These are phyloP conservation scores for Plasmodium vinckei DNA, from an alignment of 169 alveolate species.

Conservation along the genomic window DNA sequence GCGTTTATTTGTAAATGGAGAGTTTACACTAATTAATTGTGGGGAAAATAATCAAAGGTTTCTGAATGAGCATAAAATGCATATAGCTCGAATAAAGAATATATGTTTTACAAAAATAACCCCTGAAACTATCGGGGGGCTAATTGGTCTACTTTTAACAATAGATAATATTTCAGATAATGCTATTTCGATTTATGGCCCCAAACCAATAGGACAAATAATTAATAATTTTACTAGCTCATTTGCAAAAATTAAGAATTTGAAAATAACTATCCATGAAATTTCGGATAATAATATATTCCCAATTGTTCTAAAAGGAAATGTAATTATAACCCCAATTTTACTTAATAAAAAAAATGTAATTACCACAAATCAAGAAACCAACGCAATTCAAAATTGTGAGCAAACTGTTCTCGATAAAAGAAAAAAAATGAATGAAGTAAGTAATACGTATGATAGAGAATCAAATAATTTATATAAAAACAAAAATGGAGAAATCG, in stretches of 20 bases:
- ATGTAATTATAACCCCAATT: slow-evolving; percentile 52
- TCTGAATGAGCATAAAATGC: slow-evolving; percentile 85
- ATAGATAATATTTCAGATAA: slow-evolving; percentile 83
- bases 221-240: slow-evolving; percentile 61
- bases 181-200: slow-evolving; percentile 84
- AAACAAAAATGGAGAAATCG: not conserved
- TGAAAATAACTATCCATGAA: slow-evolving; percentile 20
- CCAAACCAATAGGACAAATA: slow-evolving; percentile 77
- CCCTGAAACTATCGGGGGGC: slow-evolving; percentile 85
- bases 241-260: slow-evolving; percentile 79
- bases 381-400: not conserved
- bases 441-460: not conserved
- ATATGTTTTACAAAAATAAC: slow-evolving; percentile 84
- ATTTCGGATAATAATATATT: slow-evolving; percentile 25
- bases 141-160: slow-evolving; percentile 87
- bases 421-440: not conserved
- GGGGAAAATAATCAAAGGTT: slow-evolving; percentile 90
- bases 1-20: slow-evolving; percentile 83
- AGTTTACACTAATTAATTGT: slow-evolving; percentile 84
- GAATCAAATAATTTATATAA: not conserved
- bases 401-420: not conserved
- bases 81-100: slow-evolving; percentile 78
- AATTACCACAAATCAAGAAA: not conserved
- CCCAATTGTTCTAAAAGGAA: slow-evolving; percentile 61
- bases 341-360: slow-evolving; percentile 14